A percentile compares a stretch with the other conserved stretches of the same genome.
These are phyloP conservation scores for Solanum rostratum DNA, from an alignment of 257 asterid genomes.

Conservation along the genomic window DNA sequence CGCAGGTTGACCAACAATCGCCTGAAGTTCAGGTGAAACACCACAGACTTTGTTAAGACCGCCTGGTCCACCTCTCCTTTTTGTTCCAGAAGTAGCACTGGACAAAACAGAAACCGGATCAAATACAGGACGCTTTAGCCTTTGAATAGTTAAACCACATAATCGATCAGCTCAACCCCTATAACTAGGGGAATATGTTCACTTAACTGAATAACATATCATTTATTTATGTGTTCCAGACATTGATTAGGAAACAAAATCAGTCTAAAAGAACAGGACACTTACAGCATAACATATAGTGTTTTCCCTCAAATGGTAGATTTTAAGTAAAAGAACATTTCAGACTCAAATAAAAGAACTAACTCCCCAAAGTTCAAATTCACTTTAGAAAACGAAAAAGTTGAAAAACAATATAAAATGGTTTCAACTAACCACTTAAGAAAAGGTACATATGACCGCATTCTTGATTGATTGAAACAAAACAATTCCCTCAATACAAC, in stretches of 20 bases:
- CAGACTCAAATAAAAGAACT: not conserved
- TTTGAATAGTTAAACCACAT: not conserved
- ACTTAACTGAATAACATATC: not conserved
- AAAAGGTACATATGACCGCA: not conserved
- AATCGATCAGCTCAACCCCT: not conserved
- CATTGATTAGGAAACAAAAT: not conserved
- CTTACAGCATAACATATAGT: not conserved
- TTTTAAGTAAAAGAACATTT: not conserved
- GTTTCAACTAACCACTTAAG: not conserved
- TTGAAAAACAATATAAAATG: not conserved
- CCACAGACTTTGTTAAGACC: slow-evolving; percentile 82
- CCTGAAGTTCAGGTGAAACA: slow-evolving; percentile 79
- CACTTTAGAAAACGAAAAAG: not conserved
- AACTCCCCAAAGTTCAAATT: not conserved
- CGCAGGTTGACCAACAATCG: slow-evolving; percentile 71
- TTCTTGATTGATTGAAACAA: not conserved
- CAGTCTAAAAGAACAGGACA: not conserved
- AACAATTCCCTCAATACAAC: not conserved
- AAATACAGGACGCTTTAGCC: not conserved
- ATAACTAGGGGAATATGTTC: not conserved
- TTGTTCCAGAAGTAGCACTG: slow-evolving; percentile 53
- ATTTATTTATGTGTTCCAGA: not conserved
- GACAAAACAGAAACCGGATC: not conserved
- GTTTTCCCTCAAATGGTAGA: not conserved
- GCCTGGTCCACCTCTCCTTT: slow-evolving; percentile 87